These are phyloP conservation scores for Fusarium sacchari DNA, from an alignment of 2,329 filamentous ascomycete species.

Conservation along the genomic window DNA sequence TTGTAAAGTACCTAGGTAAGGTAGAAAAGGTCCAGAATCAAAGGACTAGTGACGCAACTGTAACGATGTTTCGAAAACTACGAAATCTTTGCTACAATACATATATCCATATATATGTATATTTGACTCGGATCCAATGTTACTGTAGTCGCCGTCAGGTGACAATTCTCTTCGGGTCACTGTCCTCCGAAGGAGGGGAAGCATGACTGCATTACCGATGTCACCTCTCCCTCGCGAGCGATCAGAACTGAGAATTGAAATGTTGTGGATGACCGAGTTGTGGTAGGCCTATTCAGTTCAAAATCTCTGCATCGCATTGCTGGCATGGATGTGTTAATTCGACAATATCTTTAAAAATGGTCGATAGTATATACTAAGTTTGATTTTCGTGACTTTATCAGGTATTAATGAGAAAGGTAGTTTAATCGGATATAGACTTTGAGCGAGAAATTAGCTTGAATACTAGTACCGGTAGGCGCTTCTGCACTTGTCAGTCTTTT, in stretches of 20 bases:
- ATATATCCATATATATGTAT: background rate
- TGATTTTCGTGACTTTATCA: background rate
- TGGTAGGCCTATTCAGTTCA: background rate
- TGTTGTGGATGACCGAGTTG: background rate
- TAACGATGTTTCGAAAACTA: background rate
- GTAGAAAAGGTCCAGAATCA: background rate
- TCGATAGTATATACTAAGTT: background rate
- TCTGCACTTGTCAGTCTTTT: background rate
- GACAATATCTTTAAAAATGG: background rate
- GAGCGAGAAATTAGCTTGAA: background rate
- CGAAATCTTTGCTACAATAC: background rate
- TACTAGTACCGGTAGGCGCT: background rate
- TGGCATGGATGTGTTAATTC: background rate
- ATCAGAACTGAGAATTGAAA: background rate
- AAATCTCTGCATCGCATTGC: background rate
- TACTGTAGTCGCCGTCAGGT: background rate
- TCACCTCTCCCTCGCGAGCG: background rate
- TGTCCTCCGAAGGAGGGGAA: conserved; percentile 24
- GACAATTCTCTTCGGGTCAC: conserved; percentile 10
- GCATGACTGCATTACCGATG: background rate
- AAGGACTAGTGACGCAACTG: background rate
- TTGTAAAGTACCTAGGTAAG: background rate
- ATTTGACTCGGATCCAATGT: background rate
- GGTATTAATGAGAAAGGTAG: background rate
- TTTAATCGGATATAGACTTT: background rate